These are phyloP conservation scores for Spiraea crenata DNA, from an alignment of 331 rosid species.

Conservation along the genomic window DNA sequence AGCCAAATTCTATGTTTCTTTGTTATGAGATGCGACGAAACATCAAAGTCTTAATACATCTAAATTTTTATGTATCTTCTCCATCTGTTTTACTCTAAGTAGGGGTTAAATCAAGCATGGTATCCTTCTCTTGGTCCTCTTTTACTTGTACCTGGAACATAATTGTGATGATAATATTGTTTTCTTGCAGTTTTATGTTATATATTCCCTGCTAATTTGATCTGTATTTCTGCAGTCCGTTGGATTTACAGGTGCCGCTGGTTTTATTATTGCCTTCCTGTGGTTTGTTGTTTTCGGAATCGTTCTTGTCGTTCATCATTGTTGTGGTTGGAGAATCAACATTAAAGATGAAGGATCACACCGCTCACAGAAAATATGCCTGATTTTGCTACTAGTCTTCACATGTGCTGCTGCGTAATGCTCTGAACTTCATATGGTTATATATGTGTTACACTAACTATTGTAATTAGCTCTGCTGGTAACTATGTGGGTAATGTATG, in stretches of 20 bases:
- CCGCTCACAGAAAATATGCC: slow-evolving; percentile 68
- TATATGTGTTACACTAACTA: not conserved
- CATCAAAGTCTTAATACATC: not conserved
- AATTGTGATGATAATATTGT: not conserved
- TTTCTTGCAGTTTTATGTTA: not conserved
- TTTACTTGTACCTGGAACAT: no score
- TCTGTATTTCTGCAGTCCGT: slow-evolving; percentile 65
- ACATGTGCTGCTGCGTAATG: slow-evolving; percentile 77
- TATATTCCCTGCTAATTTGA: not conserved
- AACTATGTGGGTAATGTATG: not conserved
- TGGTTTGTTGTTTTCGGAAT: slow-evolving; percentile 88
- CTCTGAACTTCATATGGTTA: slow-evolving; percentile 21
- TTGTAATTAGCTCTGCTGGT: slow-evolving; percentile 6
- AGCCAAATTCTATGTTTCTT: not conserved
- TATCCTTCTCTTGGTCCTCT: no score
- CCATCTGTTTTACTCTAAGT: not conserved
- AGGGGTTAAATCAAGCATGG: not conserved
- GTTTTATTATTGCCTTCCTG: slow-evolving; percentile 71
- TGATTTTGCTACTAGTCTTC: slow-evolving; percentile 61
- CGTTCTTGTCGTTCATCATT: slow-evolving; percentile 63
- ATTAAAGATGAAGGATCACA: slow-evolving; percentile 62
- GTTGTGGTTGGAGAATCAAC: slow-evolving; percentile 88
- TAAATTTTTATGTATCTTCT: no score
- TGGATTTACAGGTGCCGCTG: slow-evolving; percentile 89
- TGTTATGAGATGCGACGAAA: not conserved